Evolutionary conservation across 805 yeast genomes (phyloP).

Genomic region (Candida parachauliodes): DNA sequence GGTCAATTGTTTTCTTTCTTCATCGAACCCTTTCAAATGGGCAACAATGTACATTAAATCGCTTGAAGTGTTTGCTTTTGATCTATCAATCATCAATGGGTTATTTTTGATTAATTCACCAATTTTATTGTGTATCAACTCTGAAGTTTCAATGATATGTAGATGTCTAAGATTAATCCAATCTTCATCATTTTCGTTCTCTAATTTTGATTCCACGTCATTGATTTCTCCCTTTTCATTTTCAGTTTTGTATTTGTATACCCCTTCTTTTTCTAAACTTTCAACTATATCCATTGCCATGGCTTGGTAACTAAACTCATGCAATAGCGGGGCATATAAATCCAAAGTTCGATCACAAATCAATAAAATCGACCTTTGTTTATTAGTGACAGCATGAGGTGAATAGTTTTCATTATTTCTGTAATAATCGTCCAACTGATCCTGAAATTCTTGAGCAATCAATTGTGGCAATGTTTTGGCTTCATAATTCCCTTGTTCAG

Average conservation of each 20-base stretch:
- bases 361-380: slow-evolving; percentile 70
- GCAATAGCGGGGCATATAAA: slow-evolving; percentile 75
- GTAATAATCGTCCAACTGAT: slow-evolving; percentile 70
- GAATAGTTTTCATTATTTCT: slow-evolving; percentile 61
- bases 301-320: slow-evolving; percentile 89
- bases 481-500: slow-evolving; percentile 45
- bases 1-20: slow-evolving; percentile 57
- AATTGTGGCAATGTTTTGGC: slow-evolving; percentile 62
- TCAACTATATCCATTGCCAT: slow-evolving; percentile 75
- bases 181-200: slow-evolving; percentile 62
- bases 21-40: slow-evolving; percentile 62
- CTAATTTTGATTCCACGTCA: slow-evolving; percentile 38
- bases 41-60: slow-evolving; percentile 77
- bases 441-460: slow-evolving; percentile 71
- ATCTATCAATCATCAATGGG: slow-evolving; percentile 69
- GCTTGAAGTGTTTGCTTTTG: slow-evolving; percentile 59
- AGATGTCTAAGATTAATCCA: slow-evolving; percentile 71
- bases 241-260: slow-evolving; percentile 52
- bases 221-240: slow-evolving; percentile 44
- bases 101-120: slow-evolving; percentile 67
- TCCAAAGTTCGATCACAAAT: slow-evolving; percentile 85
- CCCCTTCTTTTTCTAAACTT: slow-evolving; percentile 38
- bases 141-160: slow-evolving; percentile 74
- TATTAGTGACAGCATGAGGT: slow-evolving; percentile 47
- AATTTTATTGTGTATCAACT: slow-evolving; percentile 53